Conservation (phyloP, 345 rosid genomes). For the Populus alba region DNA sequence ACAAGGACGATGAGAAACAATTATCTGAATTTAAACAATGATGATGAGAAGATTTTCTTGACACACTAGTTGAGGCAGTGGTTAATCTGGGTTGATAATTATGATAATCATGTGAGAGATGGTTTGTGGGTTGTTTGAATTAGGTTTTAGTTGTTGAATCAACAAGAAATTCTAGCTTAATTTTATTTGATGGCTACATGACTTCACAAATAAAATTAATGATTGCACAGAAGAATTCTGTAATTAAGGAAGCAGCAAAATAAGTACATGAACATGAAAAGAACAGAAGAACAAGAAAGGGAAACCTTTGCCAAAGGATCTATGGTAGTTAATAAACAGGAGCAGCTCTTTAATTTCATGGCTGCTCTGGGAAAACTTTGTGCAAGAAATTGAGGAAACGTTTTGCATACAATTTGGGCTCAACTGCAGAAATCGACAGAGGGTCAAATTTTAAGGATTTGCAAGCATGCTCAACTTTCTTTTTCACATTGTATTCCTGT, state of each 20-base stretch:
- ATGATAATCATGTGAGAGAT: background rate
- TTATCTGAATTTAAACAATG: too few species aligned
- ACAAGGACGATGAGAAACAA: too few species aligned
- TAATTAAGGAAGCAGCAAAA: background rate
- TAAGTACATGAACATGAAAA: background rate
- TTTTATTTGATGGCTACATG: background rate
- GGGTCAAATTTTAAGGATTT: conserved; percentile 72
- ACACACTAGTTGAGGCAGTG: too few species aligned
- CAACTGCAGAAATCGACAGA: conserved; percentile 54
- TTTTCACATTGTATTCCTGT: conserved; percentile 76
- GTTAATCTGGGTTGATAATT: background rate
- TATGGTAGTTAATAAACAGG: background rate
- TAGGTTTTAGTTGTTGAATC: too few species aligned
- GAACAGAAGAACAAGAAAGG: background rate
- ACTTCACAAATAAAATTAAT: conserved; percentile 8
- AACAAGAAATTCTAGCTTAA: background rate
- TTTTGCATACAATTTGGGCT: conserved; percentile 63
- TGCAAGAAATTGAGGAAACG: conserved; percentile 72
- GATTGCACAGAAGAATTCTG: conserved; percentile 6
- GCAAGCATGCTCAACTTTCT: conserved; percentile 66
- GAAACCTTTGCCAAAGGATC: background rate
- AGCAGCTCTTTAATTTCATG: conserved; percentile 8
- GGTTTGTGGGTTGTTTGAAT: too few species aligned
- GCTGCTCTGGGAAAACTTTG: conserved; percentile 56
- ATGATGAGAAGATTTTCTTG: too few species aligned